A percentile compares a stretch with the other conserved stretches of the same genome.
Conservation (phyloP, 805 yeast species). For the Schizosaccharomyces lindneri region DNA sequence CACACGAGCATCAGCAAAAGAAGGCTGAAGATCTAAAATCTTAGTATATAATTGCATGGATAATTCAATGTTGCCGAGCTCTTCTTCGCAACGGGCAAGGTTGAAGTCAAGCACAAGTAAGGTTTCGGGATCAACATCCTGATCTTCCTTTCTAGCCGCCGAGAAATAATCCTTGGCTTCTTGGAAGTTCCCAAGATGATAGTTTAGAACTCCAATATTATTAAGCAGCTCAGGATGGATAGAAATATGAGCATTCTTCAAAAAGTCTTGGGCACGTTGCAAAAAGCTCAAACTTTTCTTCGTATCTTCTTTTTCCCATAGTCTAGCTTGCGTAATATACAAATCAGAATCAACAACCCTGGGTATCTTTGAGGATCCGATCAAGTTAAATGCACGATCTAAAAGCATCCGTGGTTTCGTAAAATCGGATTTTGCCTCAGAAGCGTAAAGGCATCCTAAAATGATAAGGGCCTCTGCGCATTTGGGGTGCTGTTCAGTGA, state of each 20-base stretch:
- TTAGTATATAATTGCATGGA: conserved; percentile 26
- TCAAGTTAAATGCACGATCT: not conserved
- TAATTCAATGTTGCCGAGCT: conserved; percentile 15
- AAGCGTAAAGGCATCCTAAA: conserved; percentile 42
- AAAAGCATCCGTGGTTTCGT: not conserved
- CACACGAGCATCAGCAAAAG: conserved; percentile 49
- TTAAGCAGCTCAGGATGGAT: not conserved
- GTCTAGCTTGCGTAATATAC: not conserved
- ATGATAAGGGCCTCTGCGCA: conserved; percentile 44
- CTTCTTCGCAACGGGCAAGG: conserved; percentile 50
- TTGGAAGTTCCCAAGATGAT: not conserved
- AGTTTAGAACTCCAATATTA: not conserved
- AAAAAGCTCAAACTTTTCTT: not conserved
- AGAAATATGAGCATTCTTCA: not conserved
- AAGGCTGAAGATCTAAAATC: conserved; percentile 36
- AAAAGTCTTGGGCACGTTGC: not conserved
- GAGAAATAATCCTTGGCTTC: not conserved
- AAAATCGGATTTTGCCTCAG: conserved; percentile 4
- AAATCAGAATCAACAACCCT: not conserved
- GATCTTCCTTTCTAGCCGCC: not conserved
- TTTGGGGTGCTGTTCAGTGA: conserved; percentile 39
- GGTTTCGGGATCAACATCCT: not conserved
- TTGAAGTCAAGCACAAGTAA: conserved; percentile 24
- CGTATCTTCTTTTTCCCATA: not conserved
- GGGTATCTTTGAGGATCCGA: not conserved